Conservation (phyloP, 2,329 filamentous ascomycete species). For the Alternaria sp. region DNA sequence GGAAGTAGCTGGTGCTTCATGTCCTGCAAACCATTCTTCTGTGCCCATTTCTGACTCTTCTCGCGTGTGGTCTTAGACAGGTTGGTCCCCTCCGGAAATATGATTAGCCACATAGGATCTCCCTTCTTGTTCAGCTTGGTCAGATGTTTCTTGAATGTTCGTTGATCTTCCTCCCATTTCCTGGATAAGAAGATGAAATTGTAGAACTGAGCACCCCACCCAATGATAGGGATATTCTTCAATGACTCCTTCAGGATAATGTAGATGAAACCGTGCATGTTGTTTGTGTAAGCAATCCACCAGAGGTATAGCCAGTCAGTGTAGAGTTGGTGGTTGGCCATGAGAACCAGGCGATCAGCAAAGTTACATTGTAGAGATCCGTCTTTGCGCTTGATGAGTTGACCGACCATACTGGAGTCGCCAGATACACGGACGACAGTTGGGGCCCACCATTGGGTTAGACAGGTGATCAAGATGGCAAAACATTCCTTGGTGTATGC, state of each 20-base stretch:
- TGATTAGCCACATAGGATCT: constrained; percentile 88
- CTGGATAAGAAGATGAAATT: constrained; percentile 93
- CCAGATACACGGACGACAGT: constrained; percentile 84
- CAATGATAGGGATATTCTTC: constrained; percentile 81
- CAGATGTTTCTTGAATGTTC: constrained; percentile 77
- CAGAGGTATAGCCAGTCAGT: constrained; percentile 93
- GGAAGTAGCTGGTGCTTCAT: constrained; percentile 79
- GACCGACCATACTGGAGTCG: constrained; percentile 78
- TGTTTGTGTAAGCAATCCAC: constrained; percentile 90
- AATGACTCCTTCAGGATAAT: constrained; percentile 91
- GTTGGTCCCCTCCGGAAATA: constrained; percentile 91
- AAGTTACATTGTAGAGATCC: constrained; percentile 81
- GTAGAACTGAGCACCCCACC: constrained; percentile 84
- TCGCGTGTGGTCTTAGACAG: constrained; percentile 73
- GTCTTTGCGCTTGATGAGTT: constrained; percentile 74
- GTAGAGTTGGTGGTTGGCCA: constrained; percentile 89
- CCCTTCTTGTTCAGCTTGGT: constrained; percentile 73
- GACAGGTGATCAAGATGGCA: constrained; percentile 77
- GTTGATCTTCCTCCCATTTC: constrained; percentile 83
- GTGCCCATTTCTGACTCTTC: constrained; percentile 78
- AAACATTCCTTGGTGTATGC: constrained; percentile 86
- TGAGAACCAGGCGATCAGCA: constrained; percentile 81
- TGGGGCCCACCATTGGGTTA: constrained; percentile 89
- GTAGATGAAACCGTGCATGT: constrained; percentile 85
- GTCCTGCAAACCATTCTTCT: constrained; percentile 77